These are phyloP conservation scores for Tilletiopsis washingtonensis DNA, from an alignment of 1,284 basidiomycete species.

Conservation along the genomic window DNA sequence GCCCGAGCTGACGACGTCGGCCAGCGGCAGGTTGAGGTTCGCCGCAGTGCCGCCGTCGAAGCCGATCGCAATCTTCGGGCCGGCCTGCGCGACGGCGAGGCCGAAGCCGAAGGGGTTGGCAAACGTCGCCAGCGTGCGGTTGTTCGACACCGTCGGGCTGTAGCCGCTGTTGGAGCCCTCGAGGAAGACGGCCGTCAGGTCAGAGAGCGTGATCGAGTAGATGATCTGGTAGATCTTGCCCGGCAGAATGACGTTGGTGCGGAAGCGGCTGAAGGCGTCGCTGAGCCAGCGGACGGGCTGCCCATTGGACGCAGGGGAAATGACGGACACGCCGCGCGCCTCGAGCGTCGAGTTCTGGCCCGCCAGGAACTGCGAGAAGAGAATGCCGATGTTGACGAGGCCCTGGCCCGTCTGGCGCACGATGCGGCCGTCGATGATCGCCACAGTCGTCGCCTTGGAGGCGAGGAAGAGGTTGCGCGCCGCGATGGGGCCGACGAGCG, in stretches of 20 bases:
- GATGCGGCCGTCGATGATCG: constrained; percentile 60
- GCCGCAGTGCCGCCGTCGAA: constrained; percentile 56
- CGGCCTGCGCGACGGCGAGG: constrained; percentile 58
- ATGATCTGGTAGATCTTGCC: constrained; percentile 64
- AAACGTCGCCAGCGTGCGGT: constrained; percentile 60
- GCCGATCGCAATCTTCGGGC: constrained; percentile 56
- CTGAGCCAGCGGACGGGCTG: constrained; percentile 63
- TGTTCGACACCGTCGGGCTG: constrained; percentile 42
- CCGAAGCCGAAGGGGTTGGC: constrained; percentile 72
- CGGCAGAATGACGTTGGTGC: constrained; percentile 59
- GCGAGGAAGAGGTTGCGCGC: constrained; percentile 54
- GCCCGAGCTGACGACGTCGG: constrained; percentile 54
- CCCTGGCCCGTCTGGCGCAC: constrained; percentile 54
- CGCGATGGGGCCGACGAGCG: constrained; percentile 50
- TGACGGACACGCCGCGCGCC: constrained; percentile 59
- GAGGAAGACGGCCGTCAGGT: constrained; percentile 56
- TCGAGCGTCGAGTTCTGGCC: constrained; percentile 61
- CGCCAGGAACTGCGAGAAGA: constrained; percentile 63
- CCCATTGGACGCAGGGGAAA: constrained; percentile 46
- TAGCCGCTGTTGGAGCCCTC: constrained; percentile 36
- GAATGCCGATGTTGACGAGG: constrained; percentile 56
- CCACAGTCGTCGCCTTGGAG: constrained; percentile 53
- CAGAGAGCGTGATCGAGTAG: constrained; percentile 59
- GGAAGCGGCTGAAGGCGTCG: constrained; percentile 62
- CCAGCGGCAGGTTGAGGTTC: constrained; percentile 56